Evolutionary conservation across 164 flowering plant species (phyloP).

Genomic region (Aristolochia contorta): DNA sequence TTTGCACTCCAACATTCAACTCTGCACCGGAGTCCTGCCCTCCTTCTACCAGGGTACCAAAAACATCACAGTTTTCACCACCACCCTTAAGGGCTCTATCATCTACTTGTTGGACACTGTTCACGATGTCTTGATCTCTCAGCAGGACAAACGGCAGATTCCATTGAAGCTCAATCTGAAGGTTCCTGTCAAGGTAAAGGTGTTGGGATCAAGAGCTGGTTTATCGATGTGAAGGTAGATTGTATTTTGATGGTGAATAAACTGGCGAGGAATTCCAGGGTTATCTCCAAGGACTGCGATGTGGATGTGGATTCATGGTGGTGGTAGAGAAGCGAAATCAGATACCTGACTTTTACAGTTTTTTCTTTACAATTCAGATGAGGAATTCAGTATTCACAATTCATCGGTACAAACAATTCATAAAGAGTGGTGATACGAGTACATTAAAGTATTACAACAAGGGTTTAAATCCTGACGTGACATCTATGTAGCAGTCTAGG

Average conservation of each 20-base stretch:
- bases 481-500: no score
- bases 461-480: no score
- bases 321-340: no score
- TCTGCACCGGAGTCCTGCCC: constrained; percentile 51
- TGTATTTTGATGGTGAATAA: constrained; percentile 56
- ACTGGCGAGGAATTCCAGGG: constrained; percentile 35
- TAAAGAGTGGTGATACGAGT: no score
- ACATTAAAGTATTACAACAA: no score
- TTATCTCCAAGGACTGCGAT: constrained; percentile 40
- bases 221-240: constrained; percentile 43
- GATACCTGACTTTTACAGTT: no score
- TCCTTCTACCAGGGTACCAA: constrained; percentile 57
- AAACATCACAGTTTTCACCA: constrained; percentile 51
- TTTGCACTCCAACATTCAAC: constrained; percentile 22
- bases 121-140: constrained; percentile 13
- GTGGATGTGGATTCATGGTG: constrained; percentile 2
- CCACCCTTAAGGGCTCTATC: constrained; percentile 36
- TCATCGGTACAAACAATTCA: no score
- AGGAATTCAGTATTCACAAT: no score
- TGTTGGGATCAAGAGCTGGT: constrained; percentile 74
- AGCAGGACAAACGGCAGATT: constrained; percentile 24
- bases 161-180: constrained; percentile 42
- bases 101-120: constrained; percentile 23
- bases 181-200: constrained; percentile 58
- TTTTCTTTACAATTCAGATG: no score